Conservation (phyloP, 2,329 filamentous ascomycete genomes). For the Neonectria magnoliae region DNA sequence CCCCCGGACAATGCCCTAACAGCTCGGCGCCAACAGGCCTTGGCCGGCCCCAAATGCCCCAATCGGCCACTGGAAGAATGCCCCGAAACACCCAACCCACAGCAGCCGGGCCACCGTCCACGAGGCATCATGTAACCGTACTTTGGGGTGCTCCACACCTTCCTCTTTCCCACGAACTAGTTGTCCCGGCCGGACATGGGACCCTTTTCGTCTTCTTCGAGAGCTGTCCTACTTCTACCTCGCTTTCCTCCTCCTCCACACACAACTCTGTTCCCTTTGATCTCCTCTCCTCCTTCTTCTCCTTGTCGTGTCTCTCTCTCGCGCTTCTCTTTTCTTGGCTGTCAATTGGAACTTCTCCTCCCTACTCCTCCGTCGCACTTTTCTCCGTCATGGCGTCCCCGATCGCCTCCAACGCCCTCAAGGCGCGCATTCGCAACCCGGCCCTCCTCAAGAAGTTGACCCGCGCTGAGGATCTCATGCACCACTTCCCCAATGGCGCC, state of each 20-base stretch:
- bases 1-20: neutral
- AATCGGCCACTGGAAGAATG: slow-evolving; percentile 16
- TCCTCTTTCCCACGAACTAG: slow-evolving; percentile 17
- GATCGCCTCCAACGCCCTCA: slow-evolving; percentile 76
- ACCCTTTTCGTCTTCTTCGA: slow-evolving; percentile 12
- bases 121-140: slow-evolving; percentile 5
- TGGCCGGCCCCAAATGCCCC: neutral
- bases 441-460: slow-evolving; percentile 84
- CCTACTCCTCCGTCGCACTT: slow-evolving; percentile 21
- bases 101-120: neutral
- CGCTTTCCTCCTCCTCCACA: slow-evolving; percentile 19
- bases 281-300: slow-evolving; percentile 11
- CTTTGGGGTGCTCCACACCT: slow-evolving; percentile 33
- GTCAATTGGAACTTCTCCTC: slow-evolving; percentile 23
- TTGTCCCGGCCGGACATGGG: slow-evolving; percentile 14
- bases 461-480: slow-evolving; percentile 80
- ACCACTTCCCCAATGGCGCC: slow-evolving; percentile 83
- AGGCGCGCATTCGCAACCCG: slow-evolving; percentile 78
- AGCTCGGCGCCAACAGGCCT: neutral
- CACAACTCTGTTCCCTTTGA: slow-evolving; percentile 16
- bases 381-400: slow-evolving; percentile 56
- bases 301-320: slow-evolving; percentile 16
- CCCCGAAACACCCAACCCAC: slow-evolving; percentile 8
- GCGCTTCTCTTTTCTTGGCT: neutral
- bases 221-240: slow-evolving; percentile 23